Evolutionary conservation across 352 stramenopile genomes (phyloP).

Genomic region (Pythium plurisporium): DNA sequence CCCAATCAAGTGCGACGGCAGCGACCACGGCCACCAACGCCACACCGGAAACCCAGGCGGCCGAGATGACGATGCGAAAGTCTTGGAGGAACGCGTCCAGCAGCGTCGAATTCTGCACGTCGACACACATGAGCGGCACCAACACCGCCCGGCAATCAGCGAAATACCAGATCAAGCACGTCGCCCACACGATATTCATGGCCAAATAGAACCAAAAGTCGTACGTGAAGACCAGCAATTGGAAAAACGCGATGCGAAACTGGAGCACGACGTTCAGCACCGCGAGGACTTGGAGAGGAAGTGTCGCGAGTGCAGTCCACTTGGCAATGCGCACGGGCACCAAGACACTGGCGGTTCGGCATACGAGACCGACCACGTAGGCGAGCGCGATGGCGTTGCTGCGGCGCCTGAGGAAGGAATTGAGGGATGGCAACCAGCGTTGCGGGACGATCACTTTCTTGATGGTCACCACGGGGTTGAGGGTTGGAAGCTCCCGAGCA

Average conservation of each 20-base stretch:
- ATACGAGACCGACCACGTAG: slow-evolving; percentile 8
- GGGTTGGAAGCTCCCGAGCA: background rate
- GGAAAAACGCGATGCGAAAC: slow-evolving; percentile 10
- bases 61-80: slow-evolving; percentile 3
- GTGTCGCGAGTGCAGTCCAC: background rate
- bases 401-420: slow-evolving; percentile 1
- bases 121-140: slow-evolving; percentile 16
- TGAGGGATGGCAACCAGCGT: background rate
- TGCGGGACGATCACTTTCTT: slow-evolving; percentile 4
- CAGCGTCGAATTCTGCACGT: slow-evolving; percentile 9
- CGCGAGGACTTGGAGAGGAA: slow-evolving; percentile 7
- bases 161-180: slow-evolving; percentile 5
- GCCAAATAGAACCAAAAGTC: slow-evolving; percentile 22
- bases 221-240: slow-evolving; percentile 5
- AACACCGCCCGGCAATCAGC: slow-evolving; percentile 8
- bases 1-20: background rate
- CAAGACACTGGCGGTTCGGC: background rate
- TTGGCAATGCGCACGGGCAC: background rate
- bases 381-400: background rate
- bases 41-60: background rate
- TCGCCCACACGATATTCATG: slow-evolving; percentile 4
- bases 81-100: slow-evolving; percentile 19
- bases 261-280: slow-evolving; percentile 4
- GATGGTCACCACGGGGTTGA: slow-evolving; percentile 8
- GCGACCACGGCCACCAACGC: slow-evolving; percentile 1